phyloP scores from a whole-genome alignment of 179 eudicot species.

The Vitellaria paradoxa region DNA sequence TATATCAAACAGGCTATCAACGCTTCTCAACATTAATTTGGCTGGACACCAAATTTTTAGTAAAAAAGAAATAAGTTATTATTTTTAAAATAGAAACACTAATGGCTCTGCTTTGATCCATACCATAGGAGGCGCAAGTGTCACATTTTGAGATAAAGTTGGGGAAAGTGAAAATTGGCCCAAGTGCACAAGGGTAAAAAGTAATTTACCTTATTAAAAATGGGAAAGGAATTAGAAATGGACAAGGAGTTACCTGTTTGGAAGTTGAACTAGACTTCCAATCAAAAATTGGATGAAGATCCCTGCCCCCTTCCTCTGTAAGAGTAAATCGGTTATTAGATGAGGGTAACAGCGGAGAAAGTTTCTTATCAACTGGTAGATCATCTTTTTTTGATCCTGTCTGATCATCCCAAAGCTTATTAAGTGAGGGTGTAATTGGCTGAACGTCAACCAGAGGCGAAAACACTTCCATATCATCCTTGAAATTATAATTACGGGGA shows the following conservation, averaged over 20 bases:
- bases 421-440: constrained; percentile 78
- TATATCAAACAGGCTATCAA: too few species aligned
- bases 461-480: constrained; percentile 97
- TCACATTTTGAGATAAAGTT: too few species aligned
- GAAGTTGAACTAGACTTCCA: constrained; percentile 62
- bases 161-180: too few species aligned
- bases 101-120: too few species aligned
- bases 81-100: too few species aligned
- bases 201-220: too few species aligned
- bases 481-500: constrained; percentile 53
- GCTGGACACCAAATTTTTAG: too few species aligned
- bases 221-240: background rate
- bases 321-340: constrained; percentile 46
- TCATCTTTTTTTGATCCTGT: constrained; percentile 51
- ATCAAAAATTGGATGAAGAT: constrained; percentile 51
- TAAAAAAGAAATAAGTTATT: too few species aligned
- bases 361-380: constrained; percentile 40
- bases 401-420: constrained; percentile 67
- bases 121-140: too few species aligned
- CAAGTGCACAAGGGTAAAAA: too few species aligned
- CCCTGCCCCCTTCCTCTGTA: constrained; percentile 44
- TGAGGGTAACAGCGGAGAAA: constrained; percentile 33
- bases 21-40: too few species aligned
- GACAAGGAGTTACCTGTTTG: constrained; percentile 50
- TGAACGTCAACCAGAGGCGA: constrained; percentile 93